Evolutionary conservation across 1,284 basidiomycete genomes (phyloP).

Genomic region (Cerioporus squamosus): DNA sequence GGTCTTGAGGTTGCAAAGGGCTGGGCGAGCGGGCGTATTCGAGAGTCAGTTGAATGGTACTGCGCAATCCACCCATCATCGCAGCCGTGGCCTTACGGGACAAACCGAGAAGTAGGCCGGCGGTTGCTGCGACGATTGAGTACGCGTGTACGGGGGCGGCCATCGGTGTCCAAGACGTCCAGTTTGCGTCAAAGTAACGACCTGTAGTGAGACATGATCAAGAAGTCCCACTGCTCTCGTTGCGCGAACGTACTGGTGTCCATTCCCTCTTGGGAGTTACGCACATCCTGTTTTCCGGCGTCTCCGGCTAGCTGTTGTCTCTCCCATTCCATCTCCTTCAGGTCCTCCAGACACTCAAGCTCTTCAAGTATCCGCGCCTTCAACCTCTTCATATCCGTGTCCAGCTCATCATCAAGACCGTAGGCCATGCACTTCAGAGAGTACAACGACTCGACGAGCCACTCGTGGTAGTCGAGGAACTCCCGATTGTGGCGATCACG

Average conservation of each 20-base stretch:
- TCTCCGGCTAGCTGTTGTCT: not conserved
- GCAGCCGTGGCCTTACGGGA: constrained; percentile 1
- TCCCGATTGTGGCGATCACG: not conserved
- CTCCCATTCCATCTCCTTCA: not conserved
- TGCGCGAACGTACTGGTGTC: not conserved
- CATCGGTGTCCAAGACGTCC: not conserved
- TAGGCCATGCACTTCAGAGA: not conserved
- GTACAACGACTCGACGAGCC: not conserved
- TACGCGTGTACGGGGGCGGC: not conserved
- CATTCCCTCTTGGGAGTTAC: not conserved
- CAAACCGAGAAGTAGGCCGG: constrained; percentile 3
- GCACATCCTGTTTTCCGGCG: too few relatives aligned
- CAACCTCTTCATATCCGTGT: not conserved
- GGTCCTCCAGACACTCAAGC: not conserved
- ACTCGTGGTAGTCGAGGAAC: not conserved
- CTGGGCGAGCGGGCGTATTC: not conserved
- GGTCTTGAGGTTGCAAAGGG: not conserved
- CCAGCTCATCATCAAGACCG: not conserved
- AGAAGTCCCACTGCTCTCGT: not conserved
- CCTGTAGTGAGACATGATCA: not conserved
- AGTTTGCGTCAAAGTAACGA: not conserved
- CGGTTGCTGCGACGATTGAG: not conserved
- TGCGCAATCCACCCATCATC: not conserved
- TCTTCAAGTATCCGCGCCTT: not conserved
- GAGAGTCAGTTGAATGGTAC: not conserved